These are phyloP conservation scores for Hypoxylon rickii DNA, from an alignment of 495 filamentous ascomycete species.

Conservation along the genomic window DNA sequence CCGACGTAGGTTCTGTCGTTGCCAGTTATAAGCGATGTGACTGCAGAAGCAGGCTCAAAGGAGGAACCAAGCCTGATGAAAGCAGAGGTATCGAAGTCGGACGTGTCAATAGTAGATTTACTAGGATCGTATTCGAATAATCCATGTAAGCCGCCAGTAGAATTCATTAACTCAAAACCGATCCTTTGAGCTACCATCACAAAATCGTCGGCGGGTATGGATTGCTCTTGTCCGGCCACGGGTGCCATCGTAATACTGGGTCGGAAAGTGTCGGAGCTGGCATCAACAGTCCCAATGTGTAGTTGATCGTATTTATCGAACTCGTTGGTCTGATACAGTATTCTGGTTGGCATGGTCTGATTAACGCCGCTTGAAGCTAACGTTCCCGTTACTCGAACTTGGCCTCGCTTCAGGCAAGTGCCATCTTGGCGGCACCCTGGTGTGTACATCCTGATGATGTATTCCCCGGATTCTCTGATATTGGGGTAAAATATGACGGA, in stretches of 20 bases:
- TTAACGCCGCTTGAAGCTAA: conserved; percentile 58
- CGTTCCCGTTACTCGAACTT: conserved; percentile 76
- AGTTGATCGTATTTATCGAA: conserved; percentile 94
- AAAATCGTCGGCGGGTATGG: conserved; percentile 53
- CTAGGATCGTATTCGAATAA: conserved; percentile 87
- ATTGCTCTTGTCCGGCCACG: conserved; percentile 60
- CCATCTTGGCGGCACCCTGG: conserved; percentile 85
- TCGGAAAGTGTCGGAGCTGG: conserved; percentile 71
- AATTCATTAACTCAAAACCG: conserved; percentile 71
- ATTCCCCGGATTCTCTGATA: conserved; percentile 87
- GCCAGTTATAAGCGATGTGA: conserved; percentile 64
- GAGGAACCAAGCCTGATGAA: conserved; percentile 74
- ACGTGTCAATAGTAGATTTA: conserved; percentile 57
- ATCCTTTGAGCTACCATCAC: conserved; percentile 86
- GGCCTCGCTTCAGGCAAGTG: conserved; percentile 73
- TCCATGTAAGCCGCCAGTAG: conserved; percentile 79
- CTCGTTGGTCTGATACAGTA: conserved; percentile 85
- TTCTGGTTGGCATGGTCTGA: conserved; percentile 47
- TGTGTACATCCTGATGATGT: conserved; percentile 84
- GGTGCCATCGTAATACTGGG: conserved; percentile 82
- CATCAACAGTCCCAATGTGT: conserved; percentile 82
- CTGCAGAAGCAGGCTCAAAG: conserved; percentile 65
- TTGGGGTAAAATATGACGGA: conserved; percentile 82
- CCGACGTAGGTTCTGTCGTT: conserved; percentile 71
- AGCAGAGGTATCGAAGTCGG: conserved; percentile 69